phyloP scores from a whole-genome alignment of 768 basidiomycete species.

The Tricholoma sp. region DNA sequence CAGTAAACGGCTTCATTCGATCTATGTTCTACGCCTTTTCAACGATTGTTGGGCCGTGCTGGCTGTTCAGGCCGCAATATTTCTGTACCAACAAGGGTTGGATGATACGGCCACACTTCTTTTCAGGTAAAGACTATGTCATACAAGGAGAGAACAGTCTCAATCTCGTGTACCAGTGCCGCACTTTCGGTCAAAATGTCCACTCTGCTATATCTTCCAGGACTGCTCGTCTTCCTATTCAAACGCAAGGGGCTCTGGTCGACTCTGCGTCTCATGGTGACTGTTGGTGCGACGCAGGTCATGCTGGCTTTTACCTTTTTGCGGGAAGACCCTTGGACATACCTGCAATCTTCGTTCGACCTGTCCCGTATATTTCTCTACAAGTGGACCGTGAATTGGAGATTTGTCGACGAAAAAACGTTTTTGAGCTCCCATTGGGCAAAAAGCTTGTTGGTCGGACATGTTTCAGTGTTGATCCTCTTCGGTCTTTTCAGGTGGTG shows the following conservation, averaged over 20 bases:
- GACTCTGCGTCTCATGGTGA: conserved; percentile 46
- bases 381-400: conserved; percentile 99
- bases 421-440: conserved; percentile 70
- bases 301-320: conserved; percentile 72
- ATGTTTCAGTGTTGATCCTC: conserved; percentile 49
- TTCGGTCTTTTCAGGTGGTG: conserved; percentile 82
- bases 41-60: conserved; percentile 89
- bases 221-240: conserved; percentile 76
- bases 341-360: conserved; percentile 78
- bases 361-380: conserved; percentile 85
- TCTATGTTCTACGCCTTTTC: conserved; percentile 87
- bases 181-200: conserved; percentile 97
- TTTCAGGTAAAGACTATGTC: conserved; percentile 54
- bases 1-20: conserved; percentile 92
- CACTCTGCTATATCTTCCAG: conserved; percentile 84
- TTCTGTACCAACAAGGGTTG: conserved; percentile 54
- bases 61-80: conserved; percentile 58
- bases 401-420: conserved; percentile 69
- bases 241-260: conserved; percentile 57
- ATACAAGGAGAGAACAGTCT: neutral
- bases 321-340: conserved; percentile 50
- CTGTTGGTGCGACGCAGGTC: conserved; percentile 46
- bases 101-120: conserved; percentile 63
- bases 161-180: conserved; percentile 36
- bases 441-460: conserved; percentile 56